phyloP scores from a whole-genome alignment of 306 rosid genomes.

The Pterocarpus santalinus region DNA sequence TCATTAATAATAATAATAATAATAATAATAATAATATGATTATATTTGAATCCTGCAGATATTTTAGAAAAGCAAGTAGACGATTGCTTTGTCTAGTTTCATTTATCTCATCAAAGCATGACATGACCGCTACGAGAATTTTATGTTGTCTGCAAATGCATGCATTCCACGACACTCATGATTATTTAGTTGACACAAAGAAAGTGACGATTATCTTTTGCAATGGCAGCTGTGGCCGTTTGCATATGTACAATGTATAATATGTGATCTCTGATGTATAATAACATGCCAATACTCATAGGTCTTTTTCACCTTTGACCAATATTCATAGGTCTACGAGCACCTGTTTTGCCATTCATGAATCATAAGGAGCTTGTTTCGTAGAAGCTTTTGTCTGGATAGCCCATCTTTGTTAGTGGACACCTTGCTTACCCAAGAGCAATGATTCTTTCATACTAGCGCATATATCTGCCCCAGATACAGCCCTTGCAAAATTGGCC shows the following conservation, averaged over 20 bases:
- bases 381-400: too few relatives aligned
- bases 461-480: neutral
- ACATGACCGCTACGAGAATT: neutral
- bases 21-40: too few relatives aligned
- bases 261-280: too few relatives aligned
- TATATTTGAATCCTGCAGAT: neutral
- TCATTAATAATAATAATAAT: too few relatives aligned
- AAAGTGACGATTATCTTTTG: neutral
- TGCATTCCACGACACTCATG: neutral
- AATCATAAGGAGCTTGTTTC: too few relatives aligned
- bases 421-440: neutral
- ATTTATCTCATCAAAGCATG: neutral
- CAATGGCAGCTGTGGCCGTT: neutral
- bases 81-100: neutral
- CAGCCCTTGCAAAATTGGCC: neutral
- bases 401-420: too few relatives aligned
- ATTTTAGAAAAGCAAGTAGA: neutral
- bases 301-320: too few relatives aligned
- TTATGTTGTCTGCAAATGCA: neutral
- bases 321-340: too few relatives aligned
- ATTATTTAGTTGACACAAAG: neutral
- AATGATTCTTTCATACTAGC: neutral
- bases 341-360: too few relatives aligned
- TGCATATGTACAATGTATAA: neutral
- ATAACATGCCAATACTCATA: too few relatives aligned